Evolutionary conservation across 768 basidiomycete species (phyloP), one percentile per base, ranked within the genome.

Genomic region (Phaeolepiota aurea): DNA sequence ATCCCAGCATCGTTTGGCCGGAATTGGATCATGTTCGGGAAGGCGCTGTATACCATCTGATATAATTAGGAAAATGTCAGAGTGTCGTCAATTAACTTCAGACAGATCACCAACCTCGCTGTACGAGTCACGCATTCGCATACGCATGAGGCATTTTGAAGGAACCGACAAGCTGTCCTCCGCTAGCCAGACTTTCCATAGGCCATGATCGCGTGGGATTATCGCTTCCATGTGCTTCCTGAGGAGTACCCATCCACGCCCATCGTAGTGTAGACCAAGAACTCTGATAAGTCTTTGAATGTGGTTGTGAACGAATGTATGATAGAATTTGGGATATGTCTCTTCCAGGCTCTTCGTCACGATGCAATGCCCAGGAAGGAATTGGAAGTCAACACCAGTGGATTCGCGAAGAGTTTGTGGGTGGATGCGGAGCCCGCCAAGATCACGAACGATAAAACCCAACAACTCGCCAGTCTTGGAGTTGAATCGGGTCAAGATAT

Each of bases 281-380:
- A 77, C 55, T 19, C 76, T 65, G 15, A 74, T 73, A 20, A 79
- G 52, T 14, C 76, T 69, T 53, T 79, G 76, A 15, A 77, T 57
- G 44, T 79, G 76, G 53, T 74, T 77, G 52, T 77, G 75, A 13
- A 79, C 59, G 37, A 77, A 69, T 1, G 75, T 77, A 51, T 77
- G 75, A 48, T 79, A 77, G 50, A 77, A 71, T 46, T 75, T 76
- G 7, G 71, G 68, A 38, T 70, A 76, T 1, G 65, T 69, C 43
- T 77, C 75, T 44, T 72, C 67, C 14, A 72, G 45, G 1, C 69
- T 64, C 23, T 56, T 47, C 0, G 74, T 71, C 12, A 65, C 66
- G 38, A 77, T 64, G 48, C 72, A 74, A 53, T 79, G 75, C 1
- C 64, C 66, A 5, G 72, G 69, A 31, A 77, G 59, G 52, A 77